Conservation (phyloP, 306 rosid genomes). For the Trifolium pratense region DNA sequence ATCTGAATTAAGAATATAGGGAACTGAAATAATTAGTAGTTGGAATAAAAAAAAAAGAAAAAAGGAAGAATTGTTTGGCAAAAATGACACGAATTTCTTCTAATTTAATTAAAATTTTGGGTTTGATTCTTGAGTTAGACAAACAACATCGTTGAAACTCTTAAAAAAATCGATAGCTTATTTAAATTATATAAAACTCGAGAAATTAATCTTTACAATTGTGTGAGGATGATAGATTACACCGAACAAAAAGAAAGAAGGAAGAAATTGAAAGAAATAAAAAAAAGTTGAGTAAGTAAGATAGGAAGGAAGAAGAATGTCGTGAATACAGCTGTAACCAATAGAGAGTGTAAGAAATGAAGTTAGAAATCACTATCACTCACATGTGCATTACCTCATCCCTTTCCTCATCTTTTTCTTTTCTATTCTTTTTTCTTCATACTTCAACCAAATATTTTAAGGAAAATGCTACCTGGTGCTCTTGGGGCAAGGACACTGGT, state of each 20-base stretch:
- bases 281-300: too few species aligned
- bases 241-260: neutral
- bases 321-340: slow-evolving; percentile 85
- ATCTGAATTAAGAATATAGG: slow-evolving; percentile 23
- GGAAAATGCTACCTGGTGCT: too few species aligned
- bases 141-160: too few species aligned
- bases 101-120: too few species aligned
- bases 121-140: too few species aligned
- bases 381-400: slow-evolving; percentile 51
- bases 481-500: too few species aligned
- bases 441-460: neutral
- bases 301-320: slow-evolving; percentile 7
- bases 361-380: slow-evolving; percentile 47
- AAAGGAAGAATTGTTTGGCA: too few species aligned
- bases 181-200: too few species aligned
- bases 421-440: neutral
- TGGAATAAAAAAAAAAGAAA: neutral
- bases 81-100: too few species aligned
- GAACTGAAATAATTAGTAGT: slow-evolving; percentile 22
- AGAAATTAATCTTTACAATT: too few species aligned
- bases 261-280: slow-evolving; percentile 15
- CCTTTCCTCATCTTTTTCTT: neutral
- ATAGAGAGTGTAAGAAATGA: slow-evolving; percentile 28
- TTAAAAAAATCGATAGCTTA: too few species aligned
- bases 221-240: too few species aligned